Conservation (phyloP, 495 filamentous ascomycete genomes). For the Talaromyces ruber region DNA sequence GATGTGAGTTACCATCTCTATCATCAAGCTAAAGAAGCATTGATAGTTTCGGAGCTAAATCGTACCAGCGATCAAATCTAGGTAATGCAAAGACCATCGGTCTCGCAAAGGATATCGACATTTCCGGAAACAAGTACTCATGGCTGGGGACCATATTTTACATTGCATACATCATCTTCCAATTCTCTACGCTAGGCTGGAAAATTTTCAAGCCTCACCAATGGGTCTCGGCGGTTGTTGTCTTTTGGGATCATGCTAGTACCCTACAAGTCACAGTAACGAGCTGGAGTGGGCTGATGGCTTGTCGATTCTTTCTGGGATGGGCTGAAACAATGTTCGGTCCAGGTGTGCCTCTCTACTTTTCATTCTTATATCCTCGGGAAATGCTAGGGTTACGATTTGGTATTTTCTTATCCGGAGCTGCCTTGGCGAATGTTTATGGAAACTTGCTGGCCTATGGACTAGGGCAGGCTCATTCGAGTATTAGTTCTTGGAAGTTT, state of each 20-base stretch:
- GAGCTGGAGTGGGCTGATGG: constrained; percentile 10
- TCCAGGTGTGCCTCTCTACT: too few relatives aligned
- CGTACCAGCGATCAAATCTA: constrained; percentile 10
- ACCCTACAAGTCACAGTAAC: constrained; percentile 15
- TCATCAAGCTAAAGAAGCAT: too few relatives aligned
- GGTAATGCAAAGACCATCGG: constrained; percentile 14
- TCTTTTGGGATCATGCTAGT: constrained; percentile 20
- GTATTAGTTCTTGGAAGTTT: too few relatives aligned
- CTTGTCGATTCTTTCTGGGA: too few relatives aligned
- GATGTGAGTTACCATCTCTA: constrained; percentile 6
- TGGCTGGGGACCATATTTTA: constrained; percentile 30
- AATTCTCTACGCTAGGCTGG: constrained; percentile 23
- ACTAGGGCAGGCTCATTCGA: too few relatives aligned
- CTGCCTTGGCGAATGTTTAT: too few relatives aligned
- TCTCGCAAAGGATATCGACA: constrained; percentile 11
- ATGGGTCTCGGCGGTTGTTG: constrained; percentile 17
- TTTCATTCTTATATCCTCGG: too few relatives aligned
- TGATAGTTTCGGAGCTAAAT: too few relatives aligned
- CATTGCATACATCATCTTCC: constrained; percentile 21
- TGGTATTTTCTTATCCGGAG: too few relatives aligned
- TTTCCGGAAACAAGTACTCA: constrained; percentile 13
- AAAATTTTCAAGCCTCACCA: constrained; percentile 17
- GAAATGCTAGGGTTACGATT: too few relatives aligned
- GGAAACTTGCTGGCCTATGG: too few relatives aligned
- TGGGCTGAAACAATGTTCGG: too few relatives aligned